Conservation (phyloP, 2,329 filamentous ascomycete genomes). For the Ustulina deusta region DNA sequence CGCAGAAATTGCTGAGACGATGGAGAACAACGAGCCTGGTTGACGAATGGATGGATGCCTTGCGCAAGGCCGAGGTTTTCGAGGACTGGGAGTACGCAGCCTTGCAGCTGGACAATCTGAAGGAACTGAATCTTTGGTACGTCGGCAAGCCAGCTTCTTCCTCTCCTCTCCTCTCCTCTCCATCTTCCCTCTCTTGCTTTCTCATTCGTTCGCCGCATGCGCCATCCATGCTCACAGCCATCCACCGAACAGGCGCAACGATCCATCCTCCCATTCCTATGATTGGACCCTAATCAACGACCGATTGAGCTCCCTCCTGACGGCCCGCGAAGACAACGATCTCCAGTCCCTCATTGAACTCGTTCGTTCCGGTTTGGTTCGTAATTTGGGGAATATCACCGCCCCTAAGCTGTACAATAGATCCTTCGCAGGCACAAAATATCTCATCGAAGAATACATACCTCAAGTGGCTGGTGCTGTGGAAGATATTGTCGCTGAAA, state of each 20-base stretch:
- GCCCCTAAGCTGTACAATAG: constrained; percentile 84
- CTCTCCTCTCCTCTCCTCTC: not conserved
- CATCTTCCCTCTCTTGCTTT: too few relatives aligned
- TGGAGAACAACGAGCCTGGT: constrained; percentile 73
- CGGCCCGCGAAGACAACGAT: constrained; percentile 77
- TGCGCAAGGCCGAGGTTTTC: constrained; percentile 76
- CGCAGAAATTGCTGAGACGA: constrained; percentile 75
- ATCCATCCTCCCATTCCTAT: constrained; percentile 83
- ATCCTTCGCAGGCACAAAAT: constrained; percentile 89
- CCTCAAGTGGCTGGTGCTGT: constrained; percentile 85
- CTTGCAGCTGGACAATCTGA: constrained; percentile 81
- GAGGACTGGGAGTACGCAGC: constrained; percentile 92
- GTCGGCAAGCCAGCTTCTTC: constrained; percentile 28
- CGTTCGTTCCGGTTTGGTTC: constrained; percentile 80
- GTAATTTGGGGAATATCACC: constrained; percentile 93
- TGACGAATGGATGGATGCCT: constrained; percentile 72
- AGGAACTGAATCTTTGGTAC: constrained; percentile 85
- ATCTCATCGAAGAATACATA: constrained; percentile 91
- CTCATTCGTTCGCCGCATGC: not conserved
- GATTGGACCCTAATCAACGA: constrained; percentile 87
- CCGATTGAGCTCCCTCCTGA: constrained; percentile 76
- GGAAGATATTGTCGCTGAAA: constrained; percentile 73
- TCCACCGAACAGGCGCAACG: constrained; percentile 73
- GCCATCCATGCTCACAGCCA: constrained; percentile 29
- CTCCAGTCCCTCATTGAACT: constrained; percentile 81